phyloP scores from a whole-genome alignment of 2,329 filamentous ascomycete species.

The Emergomyces pasteurianus region DNA sequence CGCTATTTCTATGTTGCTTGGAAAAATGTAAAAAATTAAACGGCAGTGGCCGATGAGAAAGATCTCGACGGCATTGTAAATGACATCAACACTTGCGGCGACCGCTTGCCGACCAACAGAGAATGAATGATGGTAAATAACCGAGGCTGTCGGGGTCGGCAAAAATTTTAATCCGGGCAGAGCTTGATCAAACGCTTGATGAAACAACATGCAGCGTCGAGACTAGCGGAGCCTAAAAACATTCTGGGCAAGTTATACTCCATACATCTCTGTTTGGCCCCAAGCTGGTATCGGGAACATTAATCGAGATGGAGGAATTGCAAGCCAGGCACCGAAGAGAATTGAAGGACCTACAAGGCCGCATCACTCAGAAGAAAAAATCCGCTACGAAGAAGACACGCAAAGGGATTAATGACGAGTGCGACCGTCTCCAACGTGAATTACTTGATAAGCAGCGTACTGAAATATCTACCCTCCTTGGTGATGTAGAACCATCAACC shows the following conservation, averaged over 20 bases:
- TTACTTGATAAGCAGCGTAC: constrained; percentile 42
- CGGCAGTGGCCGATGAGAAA: not conserved
- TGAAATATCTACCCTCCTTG: constrained; percentile 38
- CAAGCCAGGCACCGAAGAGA: constrained; percentile 77
- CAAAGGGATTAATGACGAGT: constrained; percentile 58
- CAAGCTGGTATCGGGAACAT: not conserved
- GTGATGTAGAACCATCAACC: constrained; percentile 10
- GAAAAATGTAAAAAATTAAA: not conserved
- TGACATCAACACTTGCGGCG: not conserved
- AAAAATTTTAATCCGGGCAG: constrained; percentile 8
- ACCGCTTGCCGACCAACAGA: constrained; percentile 9
- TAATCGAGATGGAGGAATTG: constrained; percentile 54
- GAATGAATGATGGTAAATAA: constrained; percentile 3
- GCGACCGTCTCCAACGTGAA: constrained; percentile 45
- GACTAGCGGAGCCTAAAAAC: not conserved
- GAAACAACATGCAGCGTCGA: too few species aligned
- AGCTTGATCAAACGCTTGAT: too few species aligned
- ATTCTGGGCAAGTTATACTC: not conserved
- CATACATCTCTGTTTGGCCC: too few species aligned
- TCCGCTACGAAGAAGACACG: constrained; percentile 73
- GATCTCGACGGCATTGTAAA: not conserved
- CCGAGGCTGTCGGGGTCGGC: constrained; percentile 17
- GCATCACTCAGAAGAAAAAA: constrained; percentile 93
- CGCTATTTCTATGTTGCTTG: not conserved
- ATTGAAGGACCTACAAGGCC: constrained; percentile 70